phyloP scores from a whole-genome alignment of 192 early-diverging fungal species.

The Glomus cerebriforme region DNA sequence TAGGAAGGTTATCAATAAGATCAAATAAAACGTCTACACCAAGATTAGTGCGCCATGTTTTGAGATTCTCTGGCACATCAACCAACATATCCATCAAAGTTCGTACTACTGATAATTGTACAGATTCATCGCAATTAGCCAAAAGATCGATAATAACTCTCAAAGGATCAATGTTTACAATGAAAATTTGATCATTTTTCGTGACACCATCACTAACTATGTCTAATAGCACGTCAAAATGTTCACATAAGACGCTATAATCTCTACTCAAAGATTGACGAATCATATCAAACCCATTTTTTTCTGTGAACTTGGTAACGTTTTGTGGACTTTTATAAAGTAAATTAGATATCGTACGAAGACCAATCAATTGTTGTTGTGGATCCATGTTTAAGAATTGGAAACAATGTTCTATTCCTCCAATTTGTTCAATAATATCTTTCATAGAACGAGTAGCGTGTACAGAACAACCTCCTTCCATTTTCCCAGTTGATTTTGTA shows the following conservation, averaged over 20 bases:
- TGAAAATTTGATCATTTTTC: slow-evolving; percentile 44
- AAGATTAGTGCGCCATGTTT: slow-evolving; percentile 37
- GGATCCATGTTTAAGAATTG: slow-evolving; percentile 41
- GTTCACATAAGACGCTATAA: slow-evolving; percentile 36
- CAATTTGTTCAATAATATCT: slow-evolving; percentile 39
- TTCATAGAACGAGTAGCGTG: slow-evolving; percentile 43
- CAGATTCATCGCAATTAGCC: slow-evolving; percentile 33
- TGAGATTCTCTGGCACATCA: slow-evolving; percentile 42
- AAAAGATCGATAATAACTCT: slow-evolving; percentile 40
- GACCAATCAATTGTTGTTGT: slow-evolving; percentile 42
- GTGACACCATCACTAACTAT: slow-evolving; percentile 45
- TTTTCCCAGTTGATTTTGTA: slow-evolving; percentile 26
- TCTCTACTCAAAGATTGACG: slow-evolving; percentile 35
- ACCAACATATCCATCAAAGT: slow-evolving; percentile 44
- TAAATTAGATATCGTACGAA: slow-evolving; percentile 44
- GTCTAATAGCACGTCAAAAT: slow-evolving; percentile 44
- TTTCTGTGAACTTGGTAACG: slow-evolving; percentile 40
- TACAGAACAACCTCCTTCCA: slow-evolving; percentile 42
- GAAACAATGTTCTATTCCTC: slow-evolving; percentile 43
- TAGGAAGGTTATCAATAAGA: slow-evolving; percentile 38
- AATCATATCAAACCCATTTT: slow-evolving; percentile 41
- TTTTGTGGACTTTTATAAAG: slow-evolving; percentile 46
- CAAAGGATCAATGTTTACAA: slow-evolving; percentile 39
- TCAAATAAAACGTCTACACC: slow-evolving; percentile 41
- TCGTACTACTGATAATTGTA: slow-evolving; percentile 42